These are phyloP conservation scores for Nidularia pulvinata DNA, from an alignment of 768 basidiomycete species.

Conservation along the genomic window DNA sequence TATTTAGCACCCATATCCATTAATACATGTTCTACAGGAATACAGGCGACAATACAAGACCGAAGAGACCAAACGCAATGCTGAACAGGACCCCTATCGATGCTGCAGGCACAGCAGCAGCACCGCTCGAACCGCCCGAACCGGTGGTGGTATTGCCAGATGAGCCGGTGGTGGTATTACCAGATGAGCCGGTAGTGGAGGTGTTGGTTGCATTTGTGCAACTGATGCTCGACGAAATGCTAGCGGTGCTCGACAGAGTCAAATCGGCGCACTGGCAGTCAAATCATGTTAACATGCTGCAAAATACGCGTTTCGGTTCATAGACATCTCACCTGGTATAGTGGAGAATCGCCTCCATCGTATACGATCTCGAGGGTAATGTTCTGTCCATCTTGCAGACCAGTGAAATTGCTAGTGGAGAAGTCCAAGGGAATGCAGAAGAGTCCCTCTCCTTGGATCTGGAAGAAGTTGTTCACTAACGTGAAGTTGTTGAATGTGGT, in stretches of 20 bases:
- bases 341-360: constrained; percentile 67
- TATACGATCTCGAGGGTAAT: constrained; percentile 69
- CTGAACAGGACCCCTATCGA: too few species aligned
- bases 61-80: too few species aligned
- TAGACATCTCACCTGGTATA: constrained; percentile 58
- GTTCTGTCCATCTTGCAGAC: constrained; percentile 60
- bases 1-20: too few species aligned
- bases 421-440: constrained; percentile 74
- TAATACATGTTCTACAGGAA: too few species aligned
- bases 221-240: constrained; percentile 40
- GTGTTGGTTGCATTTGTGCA: constrained; percentile 30
- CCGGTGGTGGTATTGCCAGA: too few species aligned
- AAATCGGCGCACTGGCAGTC: constrained; percentile 73
- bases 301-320: too few species aligned
- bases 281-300: not conserved
- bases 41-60: too few species aligned
- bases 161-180: not conserved
- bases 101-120: too few species aligned
- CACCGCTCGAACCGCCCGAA: too few species aligned
- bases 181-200: constrained; percentile 6
- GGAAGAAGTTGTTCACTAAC: constrained; percentile 46
- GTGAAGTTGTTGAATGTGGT: constrained; percentile 67
- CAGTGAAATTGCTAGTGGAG: constrained; percentile 42
- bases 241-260: constrained; percentile 55
- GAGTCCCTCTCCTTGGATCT: constrained; percentile 52